Percentiles rank a stretch among this genome's conserved stretches.
Evolutionary conservation across 73 alveolate species (phyloP).

Genomic region (Breviolum minutum): DNA sequence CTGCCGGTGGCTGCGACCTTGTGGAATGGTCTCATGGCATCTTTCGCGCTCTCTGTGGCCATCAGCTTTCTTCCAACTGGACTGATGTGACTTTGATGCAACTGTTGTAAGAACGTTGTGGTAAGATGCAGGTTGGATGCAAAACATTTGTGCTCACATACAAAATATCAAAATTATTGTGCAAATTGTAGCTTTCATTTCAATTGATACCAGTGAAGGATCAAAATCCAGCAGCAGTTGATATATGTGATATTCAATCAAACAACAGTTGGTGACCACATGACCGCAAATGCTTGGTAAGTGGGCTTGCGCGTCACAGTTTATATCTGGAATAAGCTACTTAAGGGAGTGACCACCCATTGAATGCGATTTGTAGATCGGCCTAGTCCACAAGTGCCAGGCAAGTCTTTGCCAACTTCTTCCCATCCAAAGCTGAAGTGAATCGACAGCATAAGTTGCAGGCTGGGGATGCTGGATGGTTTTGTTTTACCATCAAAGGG

Average conservation of each 20-base stretch:
- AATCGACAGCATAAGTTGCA: conserved; percentile 82
- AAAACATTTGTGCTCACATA: too few relatives aligned
- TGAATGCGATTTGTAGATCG: not conserved
- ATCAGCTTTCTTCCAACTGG: conserved; percentile 61
- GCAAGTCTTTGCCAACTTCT: conserved; percentile 45
- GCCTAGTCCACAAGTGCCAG: not conserved
- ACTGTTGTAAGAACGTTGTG: not conserved
- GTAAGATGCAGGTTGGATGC: not conserved
- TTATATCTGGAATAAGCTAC: too few relatives aligned
- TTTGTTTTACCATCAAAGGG: not conserved
- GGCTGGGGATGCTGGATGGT: not conserved
- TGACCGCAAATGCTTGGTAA: not conserved
- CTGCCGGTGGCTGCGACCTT: conserved; percentile 61
- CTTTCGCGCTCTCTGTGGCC: conserved; percentile 66
- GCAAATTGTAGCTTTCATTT: not conserved
- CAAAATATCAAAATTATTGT: too few relatives aligned
- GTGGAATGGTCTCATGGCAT: conserved; percentile 90
- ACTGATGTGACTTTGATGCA: not conserved
- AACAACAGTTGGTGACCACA: not conserved
- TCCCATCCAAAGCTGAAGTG: conserved; percentile 49
- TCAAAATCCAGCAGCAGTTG: too few relatives aligned
- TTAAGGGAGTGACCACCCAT: too few relatives aligned
- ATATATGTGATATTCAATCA: not conserved
- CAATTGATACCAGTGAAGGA: too few relatives aligned
- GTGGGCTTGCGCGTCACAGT: too few relatives aligned